Conservation (phyloP, 306 rosid species). For the Chamaecrista fasciculata region DNA sequence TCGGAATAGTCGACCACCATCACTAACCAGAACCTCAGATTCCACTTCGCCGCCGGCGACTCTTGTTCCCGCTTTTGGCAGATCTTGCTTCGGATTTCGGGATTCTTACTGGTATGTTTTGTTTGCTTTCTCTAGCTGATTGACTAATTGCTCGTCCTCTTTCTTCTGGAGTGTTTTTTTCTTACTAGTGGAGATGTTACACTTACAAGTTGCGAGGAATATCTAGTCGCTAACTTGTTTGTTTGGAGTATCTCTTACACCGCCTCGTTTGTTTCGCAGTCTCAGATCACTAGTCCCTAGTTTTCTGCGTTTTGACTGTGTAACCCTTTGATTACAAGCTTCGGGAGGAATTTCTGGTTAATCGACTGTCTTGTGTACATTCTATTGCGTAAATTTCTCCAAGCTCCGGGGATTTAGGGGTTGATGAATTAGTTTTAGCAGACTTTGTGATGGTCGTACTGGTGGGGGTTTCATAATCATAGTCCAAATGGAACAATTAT, state of each 20-base stretch:
- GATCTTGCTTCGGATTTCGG: slow-evolving; percentile 45
- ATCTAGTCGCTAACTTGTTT: neutral
- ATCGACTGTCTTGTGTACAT: neutral
- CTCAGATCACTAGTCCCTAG: neutral
- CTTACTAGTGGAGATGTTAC: neutral
- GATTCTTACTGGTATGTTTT: slow-evolving; percentile 38
- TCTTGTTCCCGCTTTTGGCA: slow-evolving; percentile 35
- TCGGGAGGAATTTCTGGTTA: neutral
- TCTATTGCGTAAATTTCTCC: neutral
- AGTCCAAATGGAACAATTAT: neutral
- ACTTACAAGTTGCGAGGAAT: neutral
- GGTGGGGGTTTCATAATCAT: neutral
- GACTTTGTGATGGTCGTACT: neutral
- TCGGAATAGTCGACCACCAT: slow-evolving; percentile 13
- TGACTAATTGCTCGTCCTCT: neutral
- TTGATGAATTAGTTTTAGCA: neutral
- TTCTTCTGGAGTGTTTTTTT: neutral
- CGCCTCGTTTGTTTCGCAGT: neutral
- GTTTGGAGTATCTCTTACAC: neutral
- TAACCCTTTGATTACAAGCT: neutral
- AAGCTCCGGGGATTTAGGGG: neutral
- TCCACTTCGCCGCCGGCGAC: slow-evolving; percentile 2
- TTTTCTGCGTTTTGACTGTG: neutral
- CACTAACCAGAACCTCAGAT: slow-evolving; percentile 23
- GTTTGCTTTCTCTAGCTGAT: neutral